phyloP scores from a whole-genome alignment of 2,329 filamentous ascomycete species.

The Pseudopithomyces chartarum region DNA sequence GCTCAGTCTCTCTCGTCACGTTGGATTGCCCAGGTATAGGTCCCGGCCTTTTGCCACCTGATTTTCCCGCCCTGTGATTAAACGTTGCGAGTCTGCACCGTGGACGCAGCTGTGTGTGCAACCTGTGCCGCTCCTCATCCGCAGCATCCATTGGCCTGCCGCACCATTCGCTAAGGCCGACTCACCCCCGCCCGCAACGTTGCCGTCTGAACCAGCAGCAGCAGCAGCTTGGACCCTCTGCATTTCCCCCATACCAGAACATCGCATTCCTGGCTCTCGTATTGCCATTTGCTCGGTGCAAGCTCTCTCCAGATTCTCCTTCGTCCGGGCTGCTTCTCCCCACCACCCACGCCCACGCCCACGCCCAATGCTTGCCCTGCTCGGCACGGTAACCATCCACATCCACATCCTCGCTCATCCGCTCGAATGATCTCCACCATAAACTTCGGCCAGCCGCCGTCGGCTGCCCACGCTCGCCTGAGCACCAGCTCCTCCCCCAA shows the following conservation, averaged over 20 bases:
- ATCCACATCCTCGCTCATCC: constrained; percentile 16
- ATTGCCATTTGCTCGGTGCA: background rate
- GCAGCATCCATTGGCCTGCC: constrained; percentile 33
- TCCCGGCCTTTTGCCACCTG: constrained; percentile 2
- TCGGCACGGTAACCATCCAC: constrained; percentile 23
- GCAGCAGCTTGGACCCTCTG: constrained; percentile 28
- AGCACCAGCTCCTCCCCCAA: constrained; percentile 48
- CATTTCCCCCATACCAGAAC: constrained; percentile 2
- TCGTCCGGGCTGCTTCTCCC: constrained; percentile 2
- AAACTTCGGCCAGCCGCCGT: constrained; percentile 42
- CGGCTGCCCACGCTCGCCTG: constrained; percentile 38
- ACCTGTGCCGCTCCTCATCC: constrained; percentile 33
- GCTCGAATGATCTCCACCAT: constrained; percentile 43
- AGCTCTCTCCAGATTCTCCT: constrained; percentile 4
- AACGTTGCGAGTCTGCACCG: constrained; percentile 4
- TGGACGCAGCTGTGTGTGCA: constrained; percentile 15
- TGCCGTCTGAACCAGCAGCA: constrained; percentile 36
- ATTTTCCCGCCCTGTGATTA: constrained; percentile 4
- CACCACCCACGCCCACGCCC: background rate
- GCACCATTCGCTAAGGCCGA: constrained; percentile 41
- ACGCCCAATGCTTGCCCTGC: constrained; percentile 33
- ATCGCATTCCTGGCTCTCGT: background rate
- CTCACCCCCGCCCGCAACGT: constrained; percentile 39
- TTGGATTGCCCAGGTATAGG: constrained; percentile 18
- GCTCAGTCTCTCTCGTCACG: constrained; percentile 23